These are phyloP conservation scores for Clonostachys solani DNA, from an alignment of 2,329 filamentous ascomycete species.

Conservation along the genomic window DNA sequence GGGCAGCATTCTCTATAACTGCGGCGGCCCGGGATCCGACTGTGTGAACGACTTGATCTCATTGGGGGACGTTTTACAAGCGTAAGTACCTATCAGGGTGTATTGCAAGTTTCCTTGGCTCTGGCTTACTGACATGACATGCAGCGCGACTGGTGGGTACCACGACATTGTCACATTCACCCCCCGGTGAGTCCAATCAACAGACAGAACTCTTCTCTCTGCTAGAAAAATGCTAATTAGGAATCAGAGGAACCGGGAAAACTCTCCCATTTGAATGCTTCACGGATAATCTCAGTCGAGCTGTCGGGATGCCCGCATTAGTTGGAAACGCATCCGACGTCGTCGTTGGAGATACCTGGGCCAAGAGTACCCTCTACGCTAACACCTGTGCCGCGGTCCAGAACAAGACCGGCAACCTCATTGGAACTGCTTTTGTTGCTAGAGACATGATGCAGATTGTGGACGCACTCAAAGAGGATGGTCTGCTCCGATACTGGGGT, in stretches of 20 bases:
- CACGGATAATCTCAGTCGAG: neutral
- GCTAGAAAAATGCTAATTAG: neutral
- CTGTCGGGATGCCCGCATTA: neutral
- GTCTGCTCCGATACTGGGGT: constrained; percentile 28
- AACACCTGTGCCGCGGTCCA: constrained; percentile 10
- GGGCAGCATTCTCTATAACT: constrained; percentile 32
- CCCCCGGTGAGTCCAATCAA: constrained; percentile 12
- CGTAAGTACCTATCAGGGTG: neutral
- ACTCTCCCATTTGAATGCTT: constrained; percentile 18
- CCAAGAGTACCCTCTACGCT: constrained; percentile 7
- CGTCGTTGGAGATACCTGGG: constrained; percentile 14
- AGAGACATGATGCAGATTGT: constrained; percentile 38
- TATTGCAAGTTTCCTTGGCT: neutral
- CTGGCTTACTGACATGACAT: neutral
- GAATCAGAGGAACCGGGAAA: constrained; percentile 14
- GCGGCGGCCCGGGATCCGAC: constrained; percentile 24
- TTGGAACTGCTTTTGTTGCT: constrained; percentile 37
- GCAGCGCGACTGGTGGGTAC: constrained; percentile 13
- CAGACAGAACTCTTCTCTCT: too few relatives aligned
- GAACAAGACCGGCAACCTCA: constrained; percentile 21
- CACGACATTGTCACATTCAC: constrained; percentile 18
- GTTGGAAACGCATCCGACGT: constrained; percentile 10
- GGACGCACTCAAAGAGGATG: constrained; percentile 32
- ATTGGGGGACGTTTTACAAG: neutral
- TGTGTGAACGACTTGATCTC: constrained; percentile 1